Conservation (phyloP, 495 filamentous ascomycete genomes). For the Talaromyces borbonicus region DNA sequence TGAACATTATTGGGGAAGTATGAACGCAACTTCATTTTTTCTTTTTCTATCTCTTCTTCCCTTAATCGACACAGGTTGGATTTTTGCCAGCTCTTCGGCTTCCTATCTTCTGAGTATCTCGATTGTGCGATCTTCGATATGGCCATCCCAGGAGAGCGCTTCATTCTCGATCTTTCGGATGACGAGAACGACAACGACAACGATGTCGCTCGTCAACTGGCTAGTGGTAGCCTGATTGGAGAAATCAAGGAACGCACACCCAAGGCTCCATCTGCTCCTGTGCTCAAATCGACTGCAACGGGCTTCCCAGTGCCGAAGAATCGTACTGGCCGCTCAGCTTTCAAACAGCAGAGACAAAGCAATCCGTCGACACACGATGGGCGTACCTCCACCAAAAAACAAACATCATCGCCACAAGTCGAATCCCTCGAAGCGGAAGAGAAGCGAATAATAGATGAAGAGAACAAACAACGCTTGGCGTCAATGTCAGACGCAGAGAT, state of each 20-base stretch:
- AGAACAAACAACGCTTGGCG: slow-evolving; percentile 66
- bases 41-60: too few relatives aligned
- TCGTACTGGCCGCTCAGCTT: slow-evolving; percentile 58
- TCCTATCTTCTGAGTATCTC: slow-evolving; percentile 6
- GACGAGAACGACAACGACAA: slow-evolving; percentile 21
- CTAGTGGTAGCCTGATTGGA: slow-evolving; percentile 39
- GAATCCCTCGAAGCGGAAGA: slow-evolving; percentile 39
- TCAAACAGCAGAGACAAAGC: slow-evolving; percentile 52
- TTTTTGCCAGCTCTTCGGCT: too few relatives aligned
- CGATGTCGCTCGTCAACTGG: slow-evolving; percentile 6
- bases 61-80: not conserved
- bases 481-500: slow-evolving; percentile 79
- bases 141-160: slow-evolving; percentile 52
- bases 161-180: slow-evolving; percentile 43
- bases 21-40: too few relatives aligned
- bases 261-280: slow-evolving; percentile 43
- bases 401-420: slow-evolving; percentile 6
- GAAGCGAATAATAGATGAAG: slow-evolving; percentile 60
- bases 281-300: slow-evolving; percentile 47
- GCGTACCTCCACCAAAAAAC: not conserved
- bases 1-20: too few relatives aligned
- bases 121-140: slow-evolving; percentile 23
- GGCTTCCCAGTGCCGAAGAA: slow-evolving; percentile 86
- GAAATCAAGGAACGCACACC: slow-evolving; percentile 70
- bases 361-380: not conserved